Conservation (phyloP, 306 rosid species). For the Fragaria iinumae region DNA sequence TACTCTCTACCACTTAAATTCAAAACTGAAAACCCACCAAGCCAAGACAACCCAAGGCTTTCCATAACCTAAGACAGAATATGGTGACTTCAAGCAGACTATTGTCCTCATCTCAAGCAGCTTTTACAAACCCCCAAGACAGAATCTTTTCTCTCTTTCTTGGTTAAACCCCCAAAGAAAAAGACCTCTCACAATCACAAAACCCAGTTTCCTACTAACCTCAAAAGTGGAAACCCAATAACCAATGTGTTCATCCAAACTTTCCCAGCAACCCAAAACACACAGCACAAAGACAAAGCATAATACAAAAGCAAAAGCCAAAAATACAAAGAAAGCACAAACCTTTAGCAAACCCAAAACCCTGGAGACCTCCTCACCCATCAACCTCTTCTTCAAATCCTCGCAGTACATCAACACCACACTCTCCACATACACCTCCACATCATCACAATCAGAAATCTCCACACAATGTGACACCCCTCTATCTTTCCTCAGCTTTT, state of each 20-base stretch:
- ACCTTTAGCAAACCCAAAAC: slow-evolving; percentile 87
- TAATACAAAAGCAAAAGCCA: not conserved
- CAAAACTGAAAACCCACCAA: not conserved
- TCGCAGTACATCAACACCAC: slow-evolving; percentile 78
- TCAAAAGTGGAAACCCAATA: not conserved
- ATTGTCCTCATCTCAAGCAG: not conserved
- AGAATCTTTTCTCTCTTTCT: not conserved
- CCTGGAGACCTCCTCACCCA: slow-evolving; percentile 65
- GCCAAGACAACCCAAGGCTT: slow-evolving; percentile 1
- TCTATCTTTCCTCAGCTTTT: slow-evolving; percentile 49
- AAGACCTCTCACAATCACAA: not conserved
- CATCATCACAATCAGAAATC: slow-evolving; percentile 88
- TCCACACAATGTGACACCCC: slow-evolving; percentile 64
- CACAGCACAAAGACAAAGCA: not conserved
- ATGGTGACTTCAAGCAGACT: too few species aligned
- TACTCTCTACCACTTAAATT: not conserved
- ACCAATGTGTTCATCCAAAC: slow-evolving; percentile 14
- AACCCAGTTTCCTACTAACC: not conserved
- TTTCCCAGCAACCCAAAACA: slow-evolving; percentile 21
- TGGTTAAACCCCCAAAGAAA: not conserved
- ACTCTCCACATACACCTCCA: slow-evolving; percentile 72
- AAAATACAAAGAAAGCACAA: slow-evolving; percentile 1
- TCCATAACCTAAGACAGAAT: not conserved
- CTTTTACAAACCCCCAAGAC: not conserved
- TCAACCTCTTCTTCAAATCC: slow-evolving; percentile 57